A percentile compares a stretch with the other conserved stretches of the same genome.
Conservation (phyloP, 2,329 filamentous ascomycete species). For the Aspergillus sp. region DNA sequence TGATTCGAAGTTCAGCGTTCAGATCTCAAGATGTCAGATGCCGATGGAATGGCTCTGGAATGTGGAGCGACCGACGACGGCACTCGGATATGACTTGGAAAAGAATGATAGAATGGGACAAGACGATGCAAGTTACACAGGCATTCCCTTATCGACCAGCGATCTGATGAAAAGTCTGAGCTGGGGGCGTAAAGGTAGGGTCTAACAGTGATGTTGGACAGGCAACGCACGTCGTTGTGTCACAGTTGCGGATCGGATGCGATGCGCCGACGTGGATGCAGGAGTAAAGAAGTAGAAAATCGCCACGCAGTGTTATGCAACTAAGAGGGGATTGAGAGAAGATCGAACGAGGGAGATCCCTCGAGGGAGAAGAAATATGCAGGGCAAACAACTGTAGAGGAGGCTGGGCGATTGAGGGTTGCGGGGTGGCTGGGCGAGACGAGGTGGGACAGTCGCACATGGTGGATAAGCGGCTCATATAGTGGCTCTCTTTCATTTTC, state of each 20-base stretch:
- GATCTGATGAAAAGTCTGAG: too few relatives aligned
- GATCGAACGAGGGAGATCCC: not conserved
- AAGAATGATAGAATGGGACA: too few relatives aligned
- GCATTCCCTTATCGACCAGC: too few relatives aligned
- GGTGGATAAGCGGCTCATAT: not conserved
- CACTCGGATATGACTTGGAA: too few relatives aligned
- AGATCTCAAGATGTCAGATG: constrained; percentile 2
- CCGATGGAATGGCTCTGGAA: constrained; percentile 1
- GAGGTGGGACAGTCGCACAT: not conserved
- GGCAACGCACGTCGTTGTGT: not conserved
- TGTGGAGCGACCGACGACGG: not conserved
- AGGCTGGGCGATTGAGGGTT: constrained; percentile 33
- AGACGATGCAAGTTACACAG: too few relatives aligned
- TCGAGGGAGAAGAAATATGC: constrained; percentile 4
- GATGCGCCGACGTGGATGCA: not conserved
- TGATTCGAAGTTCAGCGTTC: not conserved
- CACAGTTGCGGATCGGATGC: not conserved
- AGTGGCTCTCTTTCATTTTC: too few relatives aligned
- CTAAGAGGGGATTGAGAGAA: not conserved
- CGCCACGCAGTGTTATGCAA: not conserved
- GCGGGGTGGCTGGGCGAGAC: constrained; percentile 31
- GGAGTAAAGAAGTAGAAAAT: not conserved
- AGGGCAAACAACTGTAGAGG: constrained; percentile 12
- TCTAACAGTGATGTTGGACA: not conserved
- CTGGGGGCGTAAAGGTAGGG: not conserved